These are phyloP conservation scores for Penicillium sp. DNA, from an alignment of 2,329 filamentous ascomycete species.

Conservation along the genomic window DNA sequence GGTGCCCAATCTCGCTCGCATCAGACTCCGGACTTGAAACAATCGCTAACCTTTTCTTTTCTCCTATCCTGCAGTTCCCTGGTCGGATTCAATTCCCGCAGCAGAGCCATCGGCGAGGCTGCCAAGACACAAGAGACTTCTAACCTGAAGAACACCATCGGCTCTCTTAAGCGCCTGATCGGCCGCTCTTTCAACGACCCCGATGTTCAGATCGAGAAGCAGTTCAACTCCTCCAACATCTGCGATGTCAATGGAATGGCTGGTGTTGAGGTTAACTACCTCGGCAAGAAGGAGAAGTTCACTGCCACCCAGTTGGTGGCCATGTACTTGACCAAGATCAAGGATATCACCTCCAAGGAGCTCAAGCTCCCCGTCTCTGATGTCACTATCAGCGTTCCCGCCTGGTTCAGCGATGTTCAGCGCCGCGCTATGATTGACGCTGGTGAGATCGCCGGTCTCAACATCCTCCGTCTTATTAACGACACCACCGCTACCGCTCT, in stretches of 20 bases:
- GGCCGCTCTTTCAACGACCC: constrained; percentile 87
- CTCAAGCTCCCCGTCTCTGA: constrained; percentile 90
- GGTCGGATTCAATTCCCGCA: constrained; percentile 93
- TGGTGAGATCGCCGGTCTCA: constrained; percentile 89
- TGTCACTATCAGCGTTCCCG: constrained; percentile 89
- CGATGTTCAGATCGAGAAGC: constrained; percentile 90
- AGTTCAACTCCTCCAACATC: constrained; percentile 84
- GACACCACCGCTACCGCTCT: constrained; percentile 96
- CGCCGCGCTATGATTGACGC: constrained; percentile 88
- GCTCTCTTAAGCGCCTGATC: constrained; percentile 87
- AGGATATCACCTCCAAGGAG: constrained; percentile 83
- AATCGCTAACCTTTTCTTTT: constrained; percentile 11
- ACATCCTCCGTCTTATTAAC: constrained; percentile 93
- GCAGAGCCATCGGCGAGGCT: constrained; percentile 89
- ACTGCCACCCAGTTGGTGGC: constrained; percentile 90
- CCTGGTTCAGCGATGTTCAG: constrained; percentile 97
- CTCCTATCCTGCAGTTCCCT: constrained; percentile 67
- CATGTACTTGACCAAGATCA: constrained; percentile 96
- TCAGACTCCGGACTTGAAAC: constrained; percentile 23
- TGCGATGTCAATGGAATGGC: constrained; percentile 93
- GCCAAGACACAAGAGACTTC: constrained; percentile 99
- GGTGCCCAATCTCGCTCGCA: constrained; percentile 24
- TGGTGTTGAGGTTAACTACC: constrained; percentile 89
- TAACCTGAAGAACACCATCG: constrained; percentile 98
- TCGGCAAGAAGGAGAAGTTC: constrained; percentile 95